Evolutionary conservation across 805 yeast genomes (phyloP).

Genomic region (Jamesozyma hellenica): DNA sequence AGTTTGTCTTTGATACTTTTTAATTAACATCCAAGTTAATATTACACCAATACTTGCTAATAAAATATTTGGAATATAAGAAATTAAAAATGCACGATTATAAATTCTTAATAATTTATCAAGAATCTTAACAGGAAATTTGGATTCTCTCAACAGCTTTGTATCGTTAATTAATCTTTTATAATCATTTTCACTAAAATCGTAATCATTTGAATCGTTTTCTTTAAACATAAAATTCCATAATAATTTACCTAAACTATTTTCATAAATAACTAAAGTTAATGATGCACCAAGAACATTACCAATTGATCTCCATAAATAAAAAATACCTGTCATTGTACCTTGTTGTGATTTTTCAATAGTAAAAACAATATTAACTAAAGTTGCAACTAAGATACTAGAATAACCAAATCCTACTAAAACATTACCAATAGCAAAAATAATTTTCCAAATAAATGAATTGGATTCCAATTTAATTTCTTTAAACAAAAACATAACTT

Average conservation of each 20-base stretch:
- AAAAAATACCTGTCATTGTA: constrained; percentile 39
- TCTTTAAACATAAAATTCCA: constrained; percentile 25
- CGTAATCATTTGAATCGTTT: constrained; percentile 3
- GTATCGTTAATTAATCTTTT: constrained; percentile 20
- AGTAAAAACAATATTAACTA: constrained; percentile 41
- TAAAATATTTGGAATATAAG: constrained; percentile 22
- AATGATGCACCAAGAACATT: constrained; percentile 39
- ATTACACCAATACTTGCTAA: constrained; percentile 15
- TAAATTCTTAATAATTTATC: constrained; percentile 16
- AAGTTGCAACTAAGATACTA: constrained; percentile 47
- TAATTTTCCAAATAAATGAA: constrained; percentile 23
- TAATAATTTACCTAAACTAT: constrained; percentile 24
- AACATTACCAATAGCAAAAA: constrained; percentile 26
- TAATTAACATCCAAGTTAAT: constrained; percentile 11
- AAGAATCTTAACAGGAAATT: constrained; percentile 15
- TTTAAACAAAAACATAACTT: constrained; percentile 1
- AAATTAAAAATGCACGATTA: constrained; percentile 19
- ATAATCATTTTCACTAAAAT: constrained; percentile 18
- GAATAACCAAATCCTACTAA: constrained; percentile 41
- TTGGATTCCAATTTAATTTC: constrained; percentile 8
- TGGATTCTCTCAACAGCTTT: constrained; percentile 17
- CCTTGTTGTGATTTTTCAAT: constrained; percentile 39
- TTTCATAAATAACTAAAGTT: constrained; percentile 31
- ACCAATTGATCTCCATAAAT: constrained; percentile 41
- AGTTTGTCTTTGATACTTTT: constrained; percentile 4